These are phyloP conservation scores for Medakamo hakoo DNA, from an alignment of 139 green algal species.

Conservation along the genomic window DNA sequence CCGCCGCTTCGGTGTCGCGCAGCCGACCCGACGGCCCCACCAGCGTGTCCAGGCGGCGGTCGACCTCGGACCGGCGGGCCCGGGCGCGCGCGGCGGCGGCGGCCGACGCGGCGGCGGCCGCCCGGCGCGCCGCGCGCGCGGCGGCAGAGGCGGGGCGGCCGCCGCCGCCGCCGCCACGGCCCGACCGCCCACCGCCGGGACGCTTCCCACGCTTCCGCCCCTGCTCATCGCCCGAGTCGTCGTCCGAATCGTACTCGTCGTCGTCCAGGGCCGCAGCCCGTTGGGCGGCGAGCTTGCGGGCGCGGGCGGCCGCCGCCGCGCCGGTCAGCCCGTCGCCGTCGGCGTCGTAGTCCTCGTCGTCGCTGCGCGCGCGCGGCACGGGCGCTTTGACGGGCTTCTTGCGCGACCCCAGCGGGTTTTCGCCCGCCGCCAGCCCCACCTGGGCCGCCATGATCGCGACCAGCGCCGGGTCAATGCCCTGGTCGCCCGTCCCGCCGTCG, in stretches of 20 bases:
- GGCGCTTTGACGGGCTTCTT: neutral
- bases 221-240: neutral
- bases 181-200: too few species aligned
- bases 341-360: neutral
- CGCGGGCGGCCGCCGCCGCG: too few species aligned
- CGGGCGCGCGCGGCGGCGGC: neutral
- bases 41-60: constrained; percentile 53
- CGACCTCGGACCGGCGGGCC: constrained; percentile 54
- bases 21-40: constrained; percentile 31
- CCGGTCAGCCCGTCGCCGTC: neutral
- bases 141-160: neutral
- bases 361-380: too few species aligned
- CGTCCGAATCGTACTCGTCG: neutral
- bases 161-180: too few species aligned
- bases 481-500: too few species aligned
- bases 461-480: constrained; percentile 41
- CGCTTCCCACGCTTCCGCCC: neutral
- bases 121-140: too few species aligned
- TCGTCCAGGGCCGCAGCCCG: too few species aligned
- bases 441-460: constrained; percentile 45
- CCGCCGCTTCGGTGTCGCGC: constrained; percentile 4
- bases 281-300: neutral
- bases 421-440: constrained; percentile 27
- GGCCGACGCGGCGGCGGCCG: neutral
- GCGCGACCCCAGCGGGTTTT: neutral